A percentile compares a stretch with the other conserved stretches of the same genome.
These are phyloP conservation scores for Alloteropsis angusta DNA, from an alignment of 202 grass and related monocot species.

Conservation along the genomic window DNA sequence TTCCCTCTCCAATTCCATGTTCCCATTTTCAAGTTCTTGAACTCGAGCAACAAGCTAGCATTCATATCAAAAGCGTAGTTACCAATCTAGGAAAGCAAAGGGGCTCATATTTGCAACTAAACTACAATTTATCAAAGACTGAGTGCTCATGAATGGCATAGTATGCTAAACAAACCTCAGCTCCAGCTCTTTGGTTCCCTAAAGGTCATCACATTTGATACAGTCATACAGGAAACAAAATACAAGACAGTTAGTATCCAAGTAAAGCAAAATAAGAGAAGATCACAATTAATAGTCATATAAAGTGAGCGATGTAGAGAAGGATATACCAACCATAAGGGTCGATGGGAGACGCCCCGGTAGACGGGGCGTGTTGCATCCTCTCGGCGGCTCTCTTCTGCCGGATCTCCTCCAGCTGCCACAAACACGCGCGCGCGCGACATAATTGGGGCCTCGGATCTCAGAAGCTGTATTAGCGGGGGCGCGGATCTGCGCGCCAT, in stretches of 20 bases:
- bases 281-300: background rate
- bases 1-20: slow-evolving; percentile 52
- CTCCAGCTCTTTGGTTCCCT: slow-evolving; percentile 28
- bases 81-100: background rate
- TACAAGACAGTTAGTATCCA: background rate
- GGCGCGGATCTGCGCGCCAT: slow-evolving; percentile 18
- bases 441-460: background rate
- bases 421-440: background rate
- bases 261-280: background rate
- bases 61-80: slow-evolving; percentile 4
- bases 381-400: slow-evolving; percentile 85
- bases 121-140: background rate
- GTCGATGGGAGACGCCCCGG: slow-evolving; percentile 43
- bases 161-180: slow-evolving; percentile 38
- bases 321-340: slow-evolving; percentile 35
- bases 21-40: slow-evolving; percentile 64
- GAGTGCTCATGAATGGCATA: background rate
- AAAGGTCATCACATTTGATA: background rate
- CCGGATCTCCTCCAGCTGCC: slow-evolving; percentile 81
- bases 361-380: slow-evolving; percentile 33
- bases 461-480: background rate
- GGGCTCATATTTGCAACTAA: background rate
- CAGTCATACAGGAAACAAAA: background rate
- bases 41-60: slow-evolving; percentile 42
- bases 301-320: background rate